Base-by-base conservation (phyloP, 768 basidiomycete genomes). In the Tulasnella calospora region DNA sequence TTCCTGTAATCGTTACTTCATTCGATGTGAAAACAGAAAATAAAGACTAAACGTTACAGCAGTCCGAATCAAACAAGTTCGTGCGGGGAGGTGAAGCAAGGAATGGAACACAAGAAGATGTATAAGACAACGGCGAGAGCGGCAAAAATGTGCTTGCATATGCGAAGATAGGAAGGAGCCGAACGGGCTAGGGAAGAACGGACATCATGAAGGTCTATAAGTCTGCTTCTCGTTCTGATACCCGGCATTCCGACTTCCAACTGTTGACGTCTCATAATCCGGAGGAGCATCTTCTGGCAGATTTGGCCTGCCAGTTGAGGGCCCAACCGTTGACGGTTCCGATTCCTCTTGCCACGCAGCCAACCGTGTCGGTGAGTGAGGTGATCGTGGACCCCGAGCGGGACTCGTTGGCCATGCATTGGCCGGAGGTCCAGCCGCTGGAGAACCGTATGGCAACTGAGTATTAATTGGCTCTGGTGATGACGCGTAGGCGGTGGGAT, bases 201-300 rank as follows among this genome's bases (percentile, higher is more conserved):
- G n/a, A n/a, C n/a, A n/a, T 67, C 21, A 70, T 38, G 12, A 38
- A 13, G 72, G 72, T 73, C 36, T 36, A 40, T 74, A 74, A 19
- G 36, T 74, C 5, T 40, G 40, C 47, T 74, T 74, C 73, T 74
- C 73, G 47, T 36, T 55, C 41, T 47, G 73, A 30, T 74, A 74
- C 9, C 12, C 23, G 40, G 33, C 21, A 7, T 27, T 23, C 47
- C 40, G 46, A 46, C 47, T 47, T 47, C 46, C 46, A 47, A 47
- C 46, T 47, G 46, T 47, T 23, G 73, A 47, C 19, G 33, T 47
- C 27, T 74, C 73, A 35, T 74, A 74, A 35, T 44, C 47, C n/a
- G 73, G 73, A 30, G 73, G 73, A 27, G 73, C 73, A 74, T 74
- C 73, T 23, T 70, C 67, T n/a, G 67, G 67, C 6, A 38, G 0